Conservation (phyloP, 805 yeast species). For the Scheffersomyces ergatensis region DNA sequence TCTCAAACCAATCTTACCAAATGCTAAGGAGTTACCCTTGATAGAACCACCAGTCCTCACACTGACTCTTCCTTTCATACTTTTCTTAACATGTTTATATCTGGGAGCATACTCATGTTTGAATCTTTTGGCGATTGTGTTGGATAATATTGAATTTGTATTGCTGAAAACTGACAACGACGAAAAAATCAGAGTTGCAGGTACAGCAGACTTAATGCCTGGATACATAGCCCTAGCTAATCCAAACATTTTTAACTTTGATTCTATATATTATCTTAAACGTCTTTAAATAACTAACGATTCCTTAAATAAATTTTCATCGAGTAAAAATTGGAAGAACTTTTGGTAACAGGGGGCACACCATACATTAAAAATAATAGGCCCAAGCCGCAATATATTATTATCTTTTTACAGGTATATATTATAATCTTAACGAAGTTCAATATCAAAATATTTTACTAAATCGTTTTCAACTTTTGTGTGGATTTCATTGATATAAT, state of each 20-base stretch:
- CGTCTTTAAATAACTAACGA: no score
- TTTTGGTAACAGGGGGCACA: no score
- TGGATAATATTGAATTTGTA: background rate
- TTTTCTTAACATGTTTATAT: slow-evolving; percentile 63
- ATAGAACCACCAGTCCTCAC: slow-evolving; percentile 93
- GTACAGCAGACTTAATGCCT: background rate
- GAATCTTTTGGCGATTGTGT: slow-evolving; percentile 28
- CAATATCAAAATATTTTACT: slow-evolving; percentile 50
- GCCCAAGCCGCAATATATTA: background rate
- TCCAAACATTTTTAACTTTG: slow-evolving; percentile 4
- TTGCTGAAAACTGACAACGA: background rate
- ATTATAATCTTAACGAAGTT: slow-evolving; percentile 37
- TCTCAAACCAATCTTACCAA: slow-evolving; percentile 84
- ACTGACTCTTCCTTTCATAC: slow-evolving; percentile 90
- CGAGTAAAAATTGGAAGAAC: background rate
- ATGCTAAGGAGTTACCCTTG: slow-evolving; percentile 79
- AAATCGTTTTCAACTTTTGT: slow-evolving; percentile 60
- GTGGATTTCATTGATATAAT: slow-evolving; percentile 77
- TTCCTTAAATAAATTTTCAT: background rate
- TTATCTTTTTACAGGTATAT: background rate
- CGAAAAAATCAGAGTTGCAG: background rate
- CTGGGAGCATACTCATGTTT: slow-evolving; percentile 80
- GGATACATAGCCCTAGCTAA: slow-evolving; percentile 2
- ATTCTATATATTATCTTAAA: no score
- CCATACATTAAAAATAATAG: background rate